phyloP scores from a whole-genome alignment of 2,329 filamentous ascomycete species.

The Dactylella cylindrospora region DNA sequence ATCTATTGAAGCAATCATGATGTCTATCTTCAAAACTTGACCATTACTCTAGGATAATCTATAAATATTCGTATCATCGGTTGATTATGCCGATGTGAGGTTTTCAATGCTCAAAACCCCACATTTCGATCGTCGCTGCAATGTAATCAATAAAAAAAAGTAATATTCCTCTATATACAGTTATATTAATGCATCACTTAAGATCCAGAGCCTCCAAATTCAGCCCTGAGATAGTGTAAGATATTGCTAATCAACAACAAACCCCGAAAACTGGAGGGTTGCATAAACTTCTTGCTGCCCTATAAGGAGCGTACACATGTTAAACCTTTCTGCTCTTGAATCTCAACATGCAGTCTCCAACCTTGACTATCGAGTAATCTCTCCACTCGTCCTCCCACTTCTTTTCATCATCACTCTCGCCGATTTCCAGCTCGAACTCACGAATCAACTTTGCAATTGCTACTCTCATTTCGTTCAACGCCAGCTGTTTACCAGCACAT shows the following conservation, averaged over 20 bases:
- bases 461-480: slow-evolving; percentile 33
- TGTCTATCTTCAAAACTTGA: too few relatives aligned
- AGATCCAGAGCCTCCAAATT: neutral
- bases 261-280: neutral
- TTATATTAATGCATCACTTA: neutral
- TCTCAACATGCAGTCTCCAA: slow-evolving; percentile 22
- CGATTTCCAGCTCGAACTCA: slow-evolving; percentile 25
- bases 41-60: too few relatives aligned
- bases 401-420: slow-evolving; percentile 15
- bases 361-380: slow-evolving; percentile 28
- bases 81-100: too few relatives aligned
- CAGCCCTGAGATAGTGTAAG: neutral
- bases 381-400: slow-evolving; percentile 23
- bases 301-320: neutral
- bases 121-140: too few relatives aligned
- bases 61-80: too few relatives aligned
- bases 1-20: too few relatives aligned
- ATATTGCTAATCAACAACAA: neutral
- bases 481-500: slow-evolving; percentile 41
- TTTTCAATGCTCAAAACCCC: too few relatives aligned
- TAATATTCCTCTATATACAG: slow-evolving; percentile 1
- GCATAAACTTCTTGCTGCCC: neutral
- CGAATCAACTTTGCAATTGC: slow-evolving; percentile 27
- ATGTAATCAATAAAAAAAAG: slow-evolving; percentile 5
- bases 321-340: slow-evolving; percentile 25